Conservation (phyloP, 805 yeast genomes). For the Spathaspora arborariae region DNA sequence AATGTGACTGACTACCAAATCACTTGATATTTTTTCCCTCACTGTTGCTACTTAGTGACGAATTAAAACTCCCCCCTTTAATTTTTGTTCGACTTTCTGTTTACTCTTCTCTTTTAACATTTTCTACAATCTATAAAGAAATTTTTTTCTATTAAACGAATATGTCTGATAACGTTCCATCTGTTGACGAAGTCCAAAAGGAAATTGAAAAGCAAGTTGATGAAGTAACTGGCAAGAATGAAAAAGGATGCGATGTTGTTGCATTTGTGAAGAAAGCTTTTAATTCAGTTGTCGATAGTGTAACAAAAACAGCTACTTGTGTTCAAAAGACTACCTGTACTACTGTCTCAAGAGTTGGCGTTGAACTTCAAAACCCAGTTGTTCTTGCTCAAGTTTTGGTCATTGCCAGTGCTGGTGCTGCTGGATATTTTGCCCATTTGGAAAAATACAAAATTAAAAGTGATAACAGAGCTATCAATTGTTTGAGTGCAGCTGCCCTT, state of each 20-base stretch:
- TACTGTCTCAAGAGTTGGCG: constrained; percentile 15
- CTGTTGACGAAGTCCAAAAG: constrained; percentile 15
- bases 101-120: not conserved
- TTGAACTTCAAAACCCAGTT: constrained; percentile 59
- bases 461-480: constrained; percentile 43
- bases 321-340: constrained; percentile 10
- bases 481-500: constrained; percentile 48
- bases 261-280: not conserved
- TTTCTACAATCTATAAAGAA: not conserved
- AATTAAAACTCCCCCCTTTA: not conserved
- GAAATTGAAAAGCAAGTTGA: constrained; percentile 11
- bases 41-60: not conserved
- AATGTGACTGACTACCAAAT: not conserved
- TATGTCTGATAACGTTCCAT: constrained; percentile 3
- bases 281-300: not conserved
- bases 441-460: constrained; percentile 47
- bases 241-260: not conserved
- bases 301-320: not conserved
- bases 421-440: constrained; percentile 46
- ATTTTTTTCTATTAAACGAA: not conserved
- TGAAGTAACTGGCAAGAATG: constrained; percentile 8
- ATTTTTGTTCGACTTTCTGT: not conserved
- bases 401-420: constrained; percentile 44
- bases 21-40: not conserved
- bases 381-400: constrained; percentile 52